These are phyloP conservation scores for Chenopodium berlandieri DNA, from an alignment of 148 eudicot genomes.

Conservation along the genomic window DNA sequence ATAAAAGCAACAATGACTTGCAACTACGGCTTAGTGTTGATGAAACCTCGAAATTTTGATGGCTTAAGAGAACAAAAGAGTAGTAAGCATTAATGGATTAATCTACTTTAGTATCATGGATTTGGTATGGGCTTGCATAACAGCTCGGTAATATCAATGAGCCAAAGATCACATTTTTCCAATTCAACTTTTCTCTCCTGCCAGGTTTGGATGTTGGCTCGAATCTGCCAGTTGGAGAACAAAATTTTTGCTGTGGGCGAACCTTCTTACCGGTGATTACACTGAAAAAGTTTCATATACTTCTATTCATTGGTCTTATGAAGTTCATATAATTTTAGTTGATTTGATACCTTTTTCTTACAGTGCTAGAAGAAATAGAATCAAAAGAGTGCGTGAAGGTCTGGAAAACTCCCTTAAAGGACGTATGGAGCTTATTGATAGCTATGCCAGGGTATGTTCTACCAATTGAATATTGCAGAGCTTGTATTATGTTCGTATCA, in stretches of 20 bases:
- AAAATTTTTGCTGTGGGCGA: slow-evolving; percentile 86
- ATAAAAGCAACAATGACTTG: not conserved
- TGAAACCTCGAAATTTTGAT: not conserved
- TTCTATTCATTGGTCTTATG: not conserved
- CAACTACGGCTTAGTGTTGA: not conserved
- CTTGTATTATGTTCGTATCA: not conserved
- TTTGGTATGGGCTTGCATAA: not conserved
- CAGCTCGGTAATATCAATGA: not conserved
- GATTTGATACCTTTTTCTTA: slow-evolving; percentile 11
- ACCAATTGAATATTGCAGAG: not conserved
- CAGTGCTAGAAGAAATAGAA: slow-evolving; percentile 80
- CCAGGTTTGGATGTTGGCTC: slow-evolving; percentile 96
- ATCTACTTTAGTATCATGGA: not conserved
- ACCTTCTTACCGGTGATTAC: slow-evolving; percentile 78
- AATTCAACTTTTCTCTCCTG: not conserved
- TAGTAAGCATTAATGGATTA: not conserved
- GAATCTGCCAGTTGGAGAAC: slow-evolving; percentile 88
- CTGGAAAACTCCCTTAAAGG: slow-evolving; percentile 71
- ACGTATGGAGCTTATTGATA: slow-evolving; percentile 82
- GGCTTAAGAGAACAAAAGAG: not conserved
- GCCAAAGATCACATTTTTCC: not conserved
- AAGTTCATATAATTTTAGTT: not conserved
- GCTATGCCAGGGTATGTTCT: slow-evolving; percentile 80
- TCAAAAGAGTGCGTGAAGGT: slow-evolving; percentile 79
- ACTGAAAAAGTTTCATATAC: slow-evolving; percentile 1